Conservation (phyloP, 73 alveolate species). For the Paramecium sexaurelia region DNA sequence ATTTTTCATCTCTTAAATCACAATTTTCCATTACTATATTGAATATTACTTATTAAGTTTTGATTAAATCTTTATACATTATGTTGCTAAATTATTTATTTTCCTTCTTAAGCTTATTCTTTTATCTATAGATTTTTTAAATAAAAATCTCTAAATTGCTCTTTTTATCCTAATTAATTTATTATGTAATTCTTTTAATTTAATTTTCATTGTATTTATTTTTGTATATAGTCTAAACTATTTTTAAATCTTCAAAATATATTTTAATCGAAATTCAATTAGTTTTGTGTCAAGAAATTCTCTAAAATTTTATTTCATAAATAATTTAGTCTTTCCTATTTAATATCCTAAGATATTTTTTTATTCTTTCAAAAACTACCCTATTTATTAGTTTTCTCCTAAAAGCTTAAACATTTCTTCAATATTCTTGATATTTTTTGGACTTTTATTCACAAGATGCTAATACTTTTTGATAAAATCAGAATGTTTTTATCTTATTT, state of each 20-base stretch:
- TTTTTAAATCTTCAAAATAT: neutral
- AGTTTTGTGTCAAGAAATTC: neutral
- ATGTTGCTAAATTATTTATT: neutral
- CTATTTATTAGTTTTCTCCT: neutral
- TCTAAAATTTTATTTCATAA: neutral
- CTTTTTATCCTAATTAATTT: neutral
- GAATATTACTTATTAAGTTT: neutral
- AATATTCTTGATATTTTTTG: neutral
- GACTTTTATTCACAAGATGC: neutral
- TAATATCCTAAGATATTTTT: neutral
- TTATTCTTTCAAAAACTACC: neutral
- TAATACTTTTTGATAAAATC: constrained; percentile 86
- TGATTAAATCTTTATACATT: neutral
- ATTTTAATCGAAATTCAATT: constrained; percentile 15
- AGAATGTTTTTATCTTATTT: constrained; percentile 64
- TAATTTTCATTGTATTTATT: neutral
- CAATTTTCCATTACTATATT: neutral
- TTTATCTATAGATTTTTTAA: neutral
- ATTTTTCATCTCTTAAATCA: neutral
- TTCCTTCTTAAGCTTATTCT: neutral
- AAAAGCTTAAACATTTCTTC: neutral
- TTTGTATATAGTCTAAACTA: neutral
- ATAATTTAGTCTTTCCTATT: neutral
- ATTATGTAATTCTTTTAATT: neutral
- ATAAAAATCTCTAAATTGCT: neutral